phyloP scores from a whole-genome alignment of 148 eudicot species.

The Rhododendron williamsianum region DNA sequence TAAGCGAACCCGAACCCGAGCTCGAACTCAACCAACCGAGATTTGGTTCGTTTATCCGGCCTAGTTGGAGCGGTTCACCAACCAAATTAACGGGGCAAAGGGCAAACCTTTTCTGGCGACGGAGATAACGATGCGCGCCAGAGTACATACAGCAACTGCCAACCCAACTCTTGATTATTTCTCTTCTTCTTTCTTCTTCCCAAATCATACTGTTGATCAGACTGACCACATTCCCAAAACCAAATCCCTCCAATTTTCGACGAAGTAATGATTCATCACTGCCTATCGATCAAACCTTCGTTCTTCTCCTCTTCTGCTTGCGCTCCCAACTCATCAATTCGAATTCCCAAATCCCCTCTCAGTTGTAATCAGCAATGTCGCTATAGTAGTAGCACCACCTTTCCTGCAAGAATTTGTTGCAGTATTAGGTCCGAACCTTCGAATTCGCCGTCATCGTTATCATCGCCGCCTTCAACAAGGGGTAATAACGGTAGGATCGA shows the following conservation, averaged over 20 bases:
- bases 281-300: background rate
- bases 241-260: background rate
- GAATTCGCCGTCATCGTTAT: background rate
- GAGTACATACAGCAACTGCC: no score
- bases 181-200: background rate
- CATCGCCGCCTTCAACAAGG: background rate
- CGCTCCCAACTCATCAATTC: background rate
- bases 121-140: no score
- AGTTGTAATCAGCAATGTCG: background rate
- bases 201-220: no score
- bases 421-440: background rate
- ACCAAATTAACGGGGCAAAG: no score
- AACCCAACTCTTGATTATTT: background rate
- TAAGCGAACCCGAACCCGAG: no score
- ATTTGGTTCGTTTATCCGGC: no score
- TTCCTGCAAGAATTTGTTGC: background rate
- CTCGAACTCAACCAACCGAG: no score
- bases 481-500: background rate
- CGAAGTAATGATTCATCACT: slow-evolving; percentile 8
- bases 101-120: no score
- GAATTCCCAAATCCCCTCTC: background rate
- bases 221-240: background rate
- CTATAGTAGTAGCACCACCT: background rate
- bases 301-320: background rate
- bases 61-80: no score